Evolutionary conservation across 2,329 filamentous ascomycete genomes (phyloP), one percentile per base, ranked within the genome.

Genomic region (Cercospora brassicicola): DNA sequence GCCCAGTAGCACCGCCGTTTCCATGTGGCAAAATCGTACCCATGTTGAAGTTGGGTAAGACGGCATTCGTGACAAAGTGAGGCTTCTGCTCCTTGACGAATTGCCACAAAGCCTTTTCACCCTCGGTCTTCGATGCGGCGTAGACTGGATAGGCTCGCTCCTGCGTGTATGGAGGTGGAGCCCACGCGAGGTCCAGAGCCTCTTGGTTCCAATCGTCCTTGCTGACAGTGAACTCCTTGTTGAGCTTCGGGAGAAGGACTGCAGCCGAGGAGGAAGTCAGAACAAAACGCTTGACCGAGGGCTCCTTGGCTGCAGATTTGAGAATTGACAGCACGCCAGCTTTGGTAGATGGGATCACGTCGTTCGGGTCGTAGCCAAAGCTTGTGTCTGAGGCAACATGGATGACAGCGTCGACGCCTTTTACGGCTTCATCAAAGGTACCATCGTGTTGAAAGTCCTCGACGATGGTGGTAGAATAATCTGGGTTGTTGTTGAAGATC

Each of bases 51-150:
- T 76, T 75, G 3, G 76, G 76, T 13, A 76, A 66, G 3, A 77
- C 70, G 5, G 80, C 74, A 63, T 85, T 84, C 18, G 83, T 77
- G 4, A 79, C 78, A 68, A 86, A 86, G 0, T 64, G 33, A 0
- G 82, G 81, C 13, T 82, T 80, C 9, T 81, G 78, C 53, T 83
- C 79, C 51, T 79, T 72, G 23, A 83, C 73, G 72, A 81, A 86
- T 48, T 81, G 80, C 82, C 83, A 85, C 11, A 83, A 73, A 6
- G 79, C 79, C 30, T 80, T 79, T 73, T 86, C 84, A 0, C 77
- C 79, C 67, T 82, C 78, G 0, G 78, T 80, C 70, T 87, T 87
- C 59, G 79, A 80, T 0, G 83, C 84, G 0, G 78, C 76, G 66
- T 86, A 86, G 1, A 82, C 75, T 10, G 73, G 72, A 59, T 73